Evolutionary conservation across 345 rosid genomes (phyloP).

Genomic region (Hypericum androsaemum): DNA sequence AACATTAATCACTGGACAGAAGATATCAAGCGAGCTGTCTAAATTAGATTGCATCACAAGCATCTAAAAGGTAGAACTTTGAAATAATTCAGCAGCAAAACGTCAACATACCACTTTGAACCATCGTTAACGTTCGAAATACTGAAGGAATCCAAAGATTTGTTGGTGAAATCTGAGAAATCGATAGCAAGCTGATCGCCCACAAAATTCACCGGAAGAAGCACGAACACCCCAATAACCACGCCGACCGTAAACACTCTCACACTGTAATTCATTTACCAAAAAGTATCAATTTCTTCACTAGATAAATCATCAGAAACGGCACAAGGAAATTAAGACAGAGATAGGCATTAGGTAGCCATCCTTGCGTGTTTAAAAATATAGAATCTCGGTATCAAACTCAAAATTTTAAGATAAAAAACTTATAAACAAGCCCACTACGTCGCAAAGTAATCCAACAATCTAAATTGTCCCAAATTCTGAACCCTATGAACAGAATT

Average conservation of each 20-base stretch:
- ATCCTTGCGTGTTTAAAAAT: too few relatives aligned
- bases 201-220: conserved; percentile 72
- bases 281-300: too few relatives aligned
- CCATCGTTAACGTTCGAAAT: conserved; percentile 77
- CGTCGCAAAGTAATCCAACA: too few relatives aligned
- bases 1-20: not conserved
- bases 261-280: conserved; percentile 32
- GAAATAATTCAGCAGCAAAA: not conserved
- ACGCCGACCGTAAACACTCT: conserved; percentile 56
- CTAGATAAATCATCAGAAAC: not conserved
- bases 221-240: conserved; percentile 58
- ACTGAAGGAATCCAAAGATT: conserved; percentile 72
- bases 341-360: not conserved
- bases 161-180: conserved; percentile 46
- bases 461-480: too few relatives aligned
- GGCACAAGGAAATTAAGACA: not conserved
- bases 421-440: too few relatives aligned
- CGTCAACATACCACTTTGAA: conserved; percentile 50
- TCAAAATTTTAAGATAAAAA: too few relatives aligned
- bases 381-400: too few relatives aligned
- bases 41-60: too few relatives aligned
- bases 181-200: conserved; percentile 59
- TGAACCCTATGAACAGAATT: too few relatives aligned
- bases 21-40: not conserved
- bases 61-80: too few relatives aligned